These are phyloP conservation scores for Suillus subalutaceus DNA, from an alignment of 768 basidiomycete genomes.

Conservation along the genomic window DNA sequence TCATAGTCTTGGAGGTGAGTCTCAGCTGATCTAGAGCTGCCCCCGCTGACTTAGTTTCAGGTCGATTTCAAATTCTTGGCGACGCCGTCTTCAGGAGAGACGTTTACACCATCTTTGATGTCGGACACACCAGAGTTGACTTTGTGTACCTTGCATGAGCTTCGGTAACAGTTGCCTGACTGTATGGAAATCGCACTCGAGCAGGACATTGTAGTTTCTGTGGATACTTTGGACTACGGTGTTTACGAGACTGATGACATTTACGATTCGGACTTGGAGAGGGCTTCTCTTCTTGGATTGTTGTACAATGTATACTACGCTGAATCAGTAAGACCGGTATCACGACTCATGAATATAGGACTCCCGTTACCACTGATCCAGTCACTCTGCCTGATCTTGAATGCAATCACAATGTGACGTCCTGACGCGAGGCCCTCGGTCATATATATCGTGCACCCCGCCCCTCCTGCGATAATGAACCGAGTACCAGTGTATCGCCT, in stretches of 20 bases:
- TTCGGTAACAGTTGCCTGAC: background rate
- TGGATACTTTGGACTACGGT: background rate
- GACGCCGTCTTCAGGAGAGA: slow-evolving; percentile 43
- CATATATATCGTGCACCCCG: slow-evolving; percentile 66
- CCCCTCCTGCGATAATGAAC: slow-evolving; percentile 59
- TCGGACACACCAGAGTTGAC: slow-evolving; percentile 39
- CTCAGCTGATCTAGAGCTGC: background rate
- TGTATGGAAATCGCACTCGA: background rate
- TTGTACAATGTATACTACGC: background rate
- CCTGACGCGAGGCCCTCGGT: background rate
- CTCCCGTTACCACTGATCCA: background rate
- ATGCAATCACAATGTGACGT: background rate
- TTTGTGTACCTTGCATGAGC: slow-evolving; percentile 37
- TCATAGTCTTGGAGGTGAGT: slow-evolving; percentile 25
- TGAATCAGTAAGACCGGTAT: background rate
- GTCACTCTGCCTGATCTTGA: background rate
- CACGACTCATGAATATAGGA: background rate
- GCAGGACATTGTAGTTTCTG: background rate
- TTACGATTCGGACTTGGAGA: background rate
- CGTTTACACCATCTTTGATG: slow-evolving; percentile 48
- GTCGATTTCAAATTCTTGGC: slow-evolving; percentile 31
- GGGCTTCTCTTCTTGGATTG: background rate
- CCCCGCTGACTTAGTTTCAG: slow-evolving; percentile 10
- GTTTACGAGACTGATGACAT: background rate
- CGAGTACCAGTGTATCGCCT: slow-evolving; percentile 49